These are phyloP conservation scores for Starmerella vitae DNA, from an alignment of 805 yeast genomes.

Conservation along the genomic window DNA sequence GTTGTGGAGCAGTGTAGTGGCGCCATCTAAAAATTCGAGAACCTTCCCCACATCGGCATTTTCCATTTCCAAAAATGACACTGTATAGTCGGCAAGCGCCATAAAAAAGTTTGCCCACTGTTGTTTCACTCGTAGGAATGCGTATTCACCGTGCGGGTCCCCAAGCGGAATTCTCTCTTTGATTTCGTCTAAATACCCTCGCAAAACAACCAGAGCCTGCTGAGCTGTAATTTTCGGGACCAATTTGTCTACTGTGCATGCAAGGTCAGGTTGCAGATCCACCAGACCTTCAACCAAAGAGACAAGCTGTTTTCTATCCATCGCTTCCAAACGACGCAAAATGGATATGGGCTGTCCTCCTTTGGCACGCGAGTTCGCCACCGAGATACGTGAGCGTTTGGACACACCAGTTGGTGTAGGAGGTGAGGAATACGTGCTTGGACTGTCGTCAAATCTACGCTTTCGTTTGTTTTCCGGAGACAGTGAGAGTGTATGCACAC, in stretches of 20 bases:
- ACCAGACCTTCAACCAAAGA: constrained; percentile 41
- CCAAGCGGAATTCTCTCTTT: constrained; percentile 39
- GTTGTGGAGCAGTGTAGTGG: constrained; percentile 45
- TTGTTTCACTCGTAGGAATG: constrained; percentile 59
- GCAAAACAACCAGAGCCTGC: constrained; percentile 39
- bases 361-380: not conserved
- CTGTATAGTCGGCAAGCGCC: constrained; percentile 60
- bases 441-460: constrained; percentile 17
- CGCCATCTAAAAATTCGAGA: constrained; percentile 47
- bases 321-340: constrained; percentile 50
- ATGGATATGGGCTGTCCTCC: constrained; percentile 37
- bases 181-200: constrained; percentile 34
- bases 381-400: constrained; percentile 11
- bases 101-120: constrained; percentile 53
- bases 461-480: constrained; percentile 21
- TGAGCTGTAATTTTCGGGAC: constrained; percentile 48
- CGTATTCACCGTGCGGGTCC: constrained; percentile 42
- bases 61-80: constrained; percentile 58
- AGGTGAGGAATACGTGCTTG: not conserved
- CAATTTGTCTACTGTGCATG: constrained; percentile 34
- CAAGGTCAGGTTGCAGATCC: constrained; percentile 47
- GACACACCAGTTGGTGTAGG: not conserved
- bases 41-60: constrained; percentile 42
- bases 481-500: constrained; percentile 8
- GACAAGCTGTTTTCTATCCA: constrained; percentile 46